A percentile compares a stretch with the other conserved stretches of the same genome.
phyloP scores from a whole-genome alignment of 805 yeast genomes.

The Maudiozyma pseudohumilis region DNA sequence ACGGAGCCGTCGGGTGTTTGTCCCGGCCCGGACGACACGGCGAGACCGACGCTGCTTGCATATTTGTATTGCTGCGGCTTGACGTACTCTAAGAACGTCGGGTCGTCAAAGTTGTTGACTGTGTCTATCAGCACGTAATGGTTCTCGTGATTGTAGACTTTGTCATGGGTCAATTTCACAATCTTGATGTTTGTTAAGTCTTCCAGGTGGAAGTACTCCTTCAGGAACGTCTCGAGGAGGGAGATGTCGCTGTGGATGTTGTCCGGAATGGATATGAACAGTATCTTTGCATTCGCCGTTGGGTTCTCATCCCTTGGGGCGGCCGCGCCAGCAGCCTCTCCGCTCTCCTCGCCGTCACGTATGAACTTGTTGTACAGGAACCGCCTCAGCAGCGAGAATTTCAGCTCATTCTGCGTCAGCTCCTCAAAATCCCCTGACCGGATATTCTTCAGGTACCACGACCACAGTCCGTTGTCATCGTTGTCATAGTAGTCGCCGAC shows the following conservation, averaged over 20 bases:
- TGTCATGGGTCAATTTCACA: conserved; percentile 22
- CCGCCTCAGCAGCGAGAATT: conserved; percentile 21
- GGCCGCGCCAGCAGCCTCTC: conserved; percentile 4
- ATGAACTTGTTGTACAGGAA: conserved; percentile 17
- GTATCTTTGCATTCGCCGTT: conserved; percentile 6
- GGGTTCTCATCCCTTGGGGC: neutral
- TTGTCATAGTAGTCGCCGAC: conserved; percentile 26
- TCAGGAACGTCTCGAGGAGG: conserved; percentile 24
- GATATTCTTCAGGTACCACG: conserved; percentile 31
- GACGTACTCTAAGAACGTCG: conserved; percentile 20
- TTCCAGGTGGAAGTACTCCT: conserved; percentile 26
- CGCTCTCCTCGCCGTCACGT: conserved; percentile 5
- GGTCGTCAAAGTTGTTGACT: conserved; percentile 23
- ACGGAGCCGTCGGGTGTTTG: too few species aligned
- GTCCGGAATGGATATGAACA: conserved; percentile 28
- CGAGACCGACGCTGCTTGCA: neutral
- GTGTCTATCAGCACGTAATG: conserved; percentile 27
- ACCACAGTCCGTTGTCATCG: conserved; percentile 29
- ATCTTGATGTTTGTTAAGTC: conserved; percentile 22
- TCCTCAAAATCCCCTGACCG: conserved; percentile 31
- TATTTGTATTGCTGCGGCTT: conserved; percentile 4
- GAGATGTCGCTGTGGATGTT: conserved; percentile 23
- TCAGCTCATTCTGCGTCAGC: conserved; percentile 21
- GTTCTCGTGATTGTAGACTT: conserved; percentile 26
- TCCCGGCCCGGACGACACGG: neutral